These are phyloP conservation scores for Aphanoascus verrucosus DNA, from an alignment of 2,329 filamentous ascomycete species.

Conservation along the genomic window DNA sequence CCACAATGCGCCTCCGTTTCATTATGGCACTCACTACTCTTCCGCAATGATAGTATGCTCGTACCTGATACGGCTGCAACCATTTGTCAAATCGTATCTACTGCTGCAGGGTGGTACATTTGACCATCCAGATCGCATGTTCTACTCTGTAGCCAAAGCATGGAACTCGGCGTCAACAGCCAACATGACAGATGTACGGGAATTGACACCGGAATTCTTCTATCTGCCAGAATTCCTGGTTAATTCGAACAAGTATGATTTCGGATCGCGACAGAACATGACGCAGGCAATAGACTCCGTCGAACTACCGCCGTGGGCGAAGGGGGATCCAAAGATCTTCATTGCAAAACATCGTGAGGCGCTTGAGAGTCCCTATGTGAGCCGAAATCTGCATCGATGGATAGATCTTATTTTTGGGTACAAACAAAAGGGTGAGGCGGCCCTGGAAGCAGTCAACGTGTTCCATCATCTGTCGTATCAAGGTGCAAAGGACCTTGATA, in stretches of 20 bases:
- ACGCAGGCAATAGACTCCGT: conserved; percentile 75
- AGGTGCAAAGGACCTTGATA: conserved; percentile 83
- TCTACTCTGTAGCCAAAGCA: conserved; percentile 81
- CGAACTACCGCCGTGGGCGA: conserved; percentile 87
- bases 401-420: conserved; percentile 90
- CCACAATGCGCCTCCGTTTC: conserved; percentile 63
- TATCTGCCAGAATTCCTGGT: conserved; percentile 88
- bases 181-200: conserved; percentile 88
- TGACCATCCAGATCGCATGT: conserved; percentile 89
- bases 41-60: conserved; percentile 98
- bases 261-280: conserved; percentile 73
- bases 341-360: conserved; percentile 93
- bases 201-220: conserved; percentile 94
- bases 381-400: conserved; percentile 81
- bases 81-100: conserved; percentile 92
- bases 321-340: conserved; percentile 90
- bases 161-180: conserved; percentile 83
- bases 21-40: conserved; percentile 97
- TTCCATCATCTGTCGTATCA: conserved; percentile 95
- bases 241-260: conserved; percentile 92
- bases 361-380: conserved; percentile 85
- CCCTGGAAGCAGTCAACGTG: conserved; percentile 82
- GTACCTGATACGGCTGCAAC: conserved; percentile 86
- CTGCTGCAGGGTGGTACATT: conserved; percentile 91
- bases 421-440: conserved; percentile 88